Evolutionary conservation across 129 eudicot species (phyloP), one percentile per base, ranked within the genome.

Genomic region (Solidago caesia): DNA sequence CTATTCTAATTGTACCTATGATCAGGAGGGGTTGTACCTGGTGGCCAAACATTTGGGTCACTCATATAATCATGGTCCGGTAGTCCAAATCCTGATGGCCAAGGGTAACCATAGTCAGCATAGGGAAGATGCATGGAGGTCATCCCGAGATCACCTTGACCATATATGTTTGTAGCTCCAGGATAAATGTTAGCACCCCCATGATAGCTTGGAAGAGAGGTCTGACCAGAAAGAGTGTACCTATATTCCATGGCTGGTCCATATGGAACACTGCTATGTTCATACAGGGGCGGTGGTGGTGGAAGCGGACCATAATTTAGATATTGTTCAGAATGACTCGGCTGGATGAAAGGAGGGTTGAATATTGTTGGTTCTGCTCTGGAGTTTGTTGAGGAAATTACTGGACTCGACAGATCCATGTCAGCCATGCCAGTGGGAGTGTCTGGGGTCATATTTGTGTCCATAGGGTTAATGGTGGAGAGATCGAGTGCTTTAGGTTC

Each of bases 381-480:
- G 64, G 64, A 53, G 82, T 60, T 53, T 53, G 14, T 45, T 11
- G 80, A 73, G 2, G 82, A 70, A 43, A 42, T 45, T 8, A 68
- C 55, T 9, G 88, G 81, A 25, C 79, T 62, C 7, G 65, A 74
- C 1, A 84, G 2, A 9, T 76, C 81, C 81, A 77, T 74, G 72
- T 74, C 69, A 25, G 10, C 26, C 46, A 78, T 16, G 49, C 76
- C 79, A 7, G 66, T 78, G 51, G 5, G 16, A 67, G 71, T 26
- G 26, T 16, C 52, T n/a, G 41, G 27, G 16, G 78, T 42, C 75
- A 48, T 33, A 33, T 71, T 29, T 7, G 44, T 60, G 63, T 52
- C 67, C 29, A 52, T 68, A 57, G 13, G 44, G 60, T 56, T 45
- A 59, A 21, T 43, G 15, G 15, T 44, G 29, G 57, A 47, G 5